Evolutionary conservation across 495 filamentous ascomycete species (phyloP), one percentile per base, ranked within the genome.

Genomic region (Xylaria grammica): DNA sequence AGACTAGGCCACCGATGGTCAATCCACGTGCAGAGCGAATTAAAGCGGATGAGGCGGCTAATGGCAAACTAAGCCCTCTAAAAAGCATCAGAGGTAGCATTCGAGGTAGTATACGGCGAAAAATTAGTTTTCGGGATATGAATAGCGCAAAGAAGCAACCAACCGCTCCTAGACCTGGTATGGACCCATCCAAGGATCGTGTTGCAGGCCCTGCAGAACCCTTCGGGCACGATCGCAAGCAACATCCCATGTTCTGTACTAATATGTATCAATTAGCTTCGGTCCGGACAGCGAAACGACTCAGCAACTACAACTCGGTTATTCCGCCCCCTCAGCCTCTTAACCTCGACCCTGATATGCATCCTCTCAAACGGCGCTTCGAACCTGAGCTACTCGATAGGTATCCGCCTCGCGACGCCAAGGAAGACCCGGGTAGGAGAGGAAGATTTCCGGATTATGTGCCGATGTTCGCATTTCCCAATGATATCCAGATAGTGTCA

Each of bases 381-480:
- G 95, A 99, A 71, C 95, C 95, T 7, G 93, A 97, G 17, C 79
- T 99, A 19, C 85, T 99, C 29, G 95, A 99, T 73, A 84, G 94
- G 73, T 98, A 99, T 70, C 95, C 95, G 22, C 88, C 91, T 40
- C 90, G 91, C 72, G 84, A 85, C 66, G 90, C 93, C 79, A 72
- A 85, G n/a, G 80, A 78, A 20, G 94, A 97, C 27, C 92, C 96
- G 66, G 88, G 90, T 71, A 85, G 90, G 71, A 88, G 95, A 70
- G 93, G 92, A 46, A 87, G 86, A 56, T 97, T 99, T 73, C 95
- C 95, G 3, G 94, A 99, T 72, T 98, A 97, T 69, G 92, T 99
- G 40, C 95, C 95, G 27, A 98, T 99, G 95, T 99, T 98, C 71
- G 93, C 95, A 22, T 99, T 98, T 70, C 95, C 95, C 29, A 97